A percentile compares a stretch with the other conserved stretches of the same genome.
phyloP scores from a whole-genome alignment of 345 rosid species.

The Linum usitatissimum region DNA sequence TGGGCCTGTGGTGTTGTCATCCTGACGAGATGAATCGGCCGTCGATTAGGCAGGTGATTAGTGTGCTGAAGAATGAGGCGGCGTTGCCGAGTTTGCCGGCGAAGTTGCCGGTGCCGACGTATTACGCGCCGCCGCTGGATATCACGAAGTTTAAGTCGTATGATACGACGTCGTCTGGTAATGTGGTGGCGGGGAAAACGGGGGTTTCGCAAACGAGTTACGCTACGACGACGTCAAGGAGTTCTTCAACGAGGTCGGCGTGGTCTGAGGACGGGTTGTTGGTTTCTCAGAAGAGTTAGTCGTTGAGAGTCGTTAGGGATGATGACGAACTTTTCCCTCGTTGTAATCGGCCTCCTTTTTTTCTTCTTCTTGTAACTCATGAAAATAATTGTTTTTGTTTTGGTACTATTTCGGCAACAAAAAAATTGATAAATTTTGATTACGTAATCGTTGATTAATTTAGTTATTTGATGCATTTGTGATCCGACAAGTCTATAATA shows the following conservation, averaged over 20 bases:
- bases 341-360: too few relatives aligned
- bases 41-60: constrained; percentile 35
- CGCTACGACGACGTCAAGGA: background rate
- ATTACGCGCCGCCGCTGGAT: constrained; percentile 28
- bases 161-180: background rate
- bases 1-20: constrained; percentile 46
- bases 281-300: background rate
- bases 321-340: background rate
- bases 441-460: too few relatives aligned
- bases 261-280: background rate
- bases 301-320: background rate
- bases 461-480: too few relatives aligned
- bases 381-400: too few relatives aligned
- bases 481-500: too few relatives aligned
- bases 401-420: too few relatives aligned
- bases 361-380: too few relatives aligned
- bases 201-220: background rate
- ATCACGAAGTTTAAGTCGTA: constrained; percentile 13
- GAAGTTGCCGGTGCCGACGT: constrained; percentile 39
- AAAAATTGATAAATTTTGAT: too few relatives aligned
- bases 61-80: constrained; percentile 33
- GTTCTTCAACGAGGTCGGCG: background rate
- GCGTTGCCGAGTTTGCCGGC: constrained; percentile 38
- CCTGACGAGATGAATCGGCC: constrained; percentile 36
- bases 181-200: background rate